These are phyloP conservation scores for Mariannaea sp. DNA, from an alignment of 2,329 filamentous ascomycete species.

Conservation along the genomic window DNA sequence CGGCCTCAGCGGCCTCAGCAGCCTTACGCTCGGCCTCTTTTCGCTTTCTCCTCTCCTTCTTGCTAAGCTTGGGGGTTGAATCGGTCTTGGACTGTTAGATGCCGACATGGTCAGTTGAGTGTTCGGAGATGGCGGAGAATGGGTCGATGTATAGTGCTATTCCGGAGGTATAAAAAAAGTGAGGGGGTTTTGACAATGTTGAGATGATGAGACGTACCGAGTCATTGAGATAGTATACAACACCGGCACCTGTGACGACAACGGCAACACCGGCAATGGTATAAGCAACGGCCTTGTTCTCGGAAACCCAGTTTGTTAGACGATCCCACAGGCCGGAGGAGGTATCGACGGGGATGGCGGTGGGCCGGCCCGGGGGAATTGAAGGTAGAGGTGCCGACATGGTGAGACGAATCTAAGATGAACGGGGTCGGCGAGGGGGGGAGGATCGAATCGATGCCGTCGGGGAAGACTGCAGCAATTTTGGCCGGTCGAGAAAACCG, in stretches of 20 bases:
- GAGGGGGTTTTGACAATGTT: conserved; percentile 11
- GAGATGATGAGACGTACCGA: conserved; percentile 49
- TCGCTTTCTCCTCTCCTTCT: conserved; percentile 87
- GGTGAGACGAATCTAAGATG: conserved; percentile 35
- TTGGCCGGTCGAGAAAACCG: conserved; percentile 32
- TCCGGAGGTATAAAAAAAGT: conserved; percentile 9
- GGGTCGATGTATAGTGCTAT: conserved; percentile 25
- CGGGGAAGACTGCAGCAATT: conserved; percentile 32
- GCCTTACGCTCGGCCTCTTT: conserved; percentile 75
- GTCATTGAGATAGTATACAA: conserved; percentile 83
- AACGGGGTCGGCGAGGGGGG: conserved; percentile 27
- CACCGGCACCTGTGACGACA: conserved; percentile 87
- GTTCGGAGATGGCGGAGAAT: conserved; percentile 24
- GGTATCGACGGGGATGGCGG: conserved; percentile 55
- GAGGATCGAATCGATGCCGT: conserved; percentile 36
- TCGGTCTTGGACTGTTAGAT: conserved; percentile 51
- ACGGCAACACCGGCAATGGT: conserved; percentile 94
- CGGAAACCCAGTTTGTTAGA: conserved; percentile 87
- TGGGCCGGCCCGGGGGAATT: conserved; percentile 51
- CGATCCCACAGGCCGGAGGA: conserved; percentile 85
- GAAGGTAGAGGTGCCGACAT: conserved; percentile 56
- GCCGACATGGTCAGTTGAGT: conserved; percentile 21
- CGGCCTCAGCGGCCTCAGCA: conserved; percentile 49
- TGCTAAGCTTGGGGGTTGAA: conserved; percentile 73
- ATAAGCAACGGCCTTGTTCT: conserved; percentile 95